Base-by-base conservation (phyloP, 495 filamentous ascomycete species). In the Aspergillus nanangensis region DNA sequence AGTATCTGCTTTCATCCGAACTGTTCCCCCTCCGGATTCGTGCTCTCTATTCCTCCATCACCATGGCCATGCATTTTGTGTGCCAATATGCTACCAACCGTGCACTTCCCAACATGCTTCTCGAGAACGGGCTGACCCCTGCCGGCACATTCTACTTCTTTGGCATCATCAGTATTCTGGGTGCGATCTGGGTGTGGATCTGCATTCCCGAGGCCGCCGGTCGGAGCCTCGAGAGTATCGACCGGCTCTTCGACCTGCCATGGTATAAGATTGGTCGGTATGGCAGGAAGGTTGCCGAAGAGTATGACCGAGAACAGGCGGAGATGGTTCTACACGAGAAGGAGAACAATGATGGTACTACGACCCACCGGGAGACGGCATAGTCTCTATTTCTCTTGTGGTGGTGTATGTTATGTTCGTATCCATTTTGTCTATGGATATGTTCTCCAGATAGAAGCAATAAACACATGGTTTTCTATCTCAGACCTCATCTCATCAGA, bases 1-100 rank as follows among this genome's bases (percentile, higher is more conserved):
- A 80, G 41, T 86, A 84, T 48, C 69, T 86, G 3, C 69, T 86
- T 42, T 81, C 77, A 37, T 72, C 81, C 0, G 83, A 87, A 59
- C 72, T 86, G 22, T 87, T 80, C 54, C 82, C 82, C 2, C 63
- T 82, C 14, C 55, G 48, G 23, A 62, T 63, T 21, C 50, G 62
- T 3, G 48, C 59, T 0, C 47, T 65, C 29, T 51, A 52, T 21
- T 47, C 56, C 36, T 62, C 58, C 14, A 55, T 60, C 37, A 36
- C 53, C 1, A 62, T 65, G 56, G 45, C 54, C 2, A 70, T 84
- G 27, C 80, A 84, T 56, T 84, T 81, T 56, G 78, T 63, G 21
- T 80, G 80, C 45, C 80, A 83, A 56, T 82, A 82, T 49, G 78
- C 78, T 32, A 79, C 78, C 56, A 60, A 75, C 13, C 53, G 53